Percentiles rank a stretch among this genome's conserved stretches.
Evolutionary conservation across 2,329 filamentous ascomycete genomes (phyloP).

Genomic region (Plenodomus tracheiphilus): DNA sequence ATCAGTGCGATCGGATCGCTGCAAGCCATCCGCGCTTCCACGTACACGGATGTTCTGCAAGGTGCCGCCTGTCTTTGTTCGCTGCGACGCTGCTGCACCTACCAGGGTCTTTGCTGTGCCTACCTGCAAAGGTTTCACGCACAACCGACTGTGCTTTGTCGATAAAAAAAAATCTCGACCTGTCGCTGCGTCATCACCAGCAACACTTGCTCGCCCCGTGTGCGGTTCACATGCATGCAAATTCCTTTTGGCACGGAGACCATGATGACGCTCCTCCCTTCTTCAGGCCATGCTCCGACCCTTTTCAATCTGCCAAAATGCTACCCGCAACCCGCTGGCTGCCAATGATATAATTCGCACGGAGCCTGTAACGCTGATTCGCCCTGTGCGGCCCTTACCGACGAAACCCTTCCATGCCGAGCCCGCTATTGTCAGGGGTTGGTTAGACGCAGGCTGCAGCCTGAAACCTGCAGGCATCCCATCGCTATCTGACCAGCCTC

Average conservation of each 20-base stretch:
- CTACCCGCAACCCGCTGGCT: conserved; percentile 23
- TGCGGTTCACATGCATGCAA: not conserved
- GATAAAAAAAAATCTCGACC: conserved; percentile 18
- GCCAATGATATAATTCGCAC: conserved; percentile 39
- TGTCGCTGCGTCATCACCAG: conserved; percentile 18
- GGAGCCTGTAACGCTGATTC: conserved; percentile 22
- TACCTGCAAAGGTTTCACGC: conserved; percentile 31
- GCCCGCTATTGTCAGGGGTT: conserved; percentile 23
- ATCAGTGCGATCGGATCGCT: conserved; percentile 25
- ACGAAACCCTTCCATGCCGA: conserved; percentile 15
- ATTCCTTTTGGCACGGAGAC: conserved; percentile 24
- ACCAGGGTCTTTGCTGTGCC: conserved; percentile 21
- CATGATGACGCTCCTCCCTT: conserved; percentile 18
- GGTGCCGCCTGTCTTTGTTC: conserved; percentile 22
- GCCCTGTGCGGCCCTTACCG: conserved; percentile 19
- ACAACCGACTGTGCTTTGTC: conserved; percentile 25
- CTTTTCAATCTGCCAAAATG: conserved; percentile 29
- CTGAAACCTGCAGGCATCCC: conserved; percentile 28
- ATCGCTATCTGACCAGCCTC: conserved; percentile 15
- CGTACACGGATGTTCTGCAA: conserved; percentile 32
- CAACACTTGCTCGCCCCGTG: not conserved
- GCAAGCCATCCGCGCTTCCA: conserved; percentile 38
- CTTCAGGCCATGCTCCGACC: conserved; percentile 20
- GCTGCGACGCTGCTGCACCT: conserved; percentile 29
- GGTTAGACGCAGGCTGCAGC: conserved; percentile 23